A percentile compares a stretch with the other conserved stretches of the same genome.
Conservation (phyloP, 805 yeast species). For the Saccharomycopsis synnaedendra region DNA sequence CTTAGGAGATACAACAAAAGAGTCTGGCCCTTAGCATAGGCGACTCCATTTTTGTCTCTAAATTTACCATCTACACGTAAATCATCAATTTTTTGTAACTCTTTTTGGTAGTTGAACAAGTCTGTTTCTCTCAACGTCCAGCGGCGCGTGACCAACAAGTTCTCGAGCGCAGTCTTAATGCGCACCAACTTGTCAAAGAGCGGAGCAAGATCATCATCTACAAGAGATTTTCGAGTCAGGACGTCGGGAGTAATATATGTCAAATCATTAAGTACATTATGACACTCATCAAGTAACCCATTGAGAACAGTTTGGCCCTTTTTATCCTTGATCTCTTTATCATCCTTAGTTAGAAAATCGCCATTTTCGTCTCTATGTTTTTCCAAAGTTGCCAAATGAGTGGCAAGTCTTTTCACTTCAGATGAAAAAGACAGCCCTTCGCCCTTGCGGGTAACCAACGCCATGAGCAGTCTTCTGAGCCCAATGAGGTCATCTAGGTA, state of each 20-base stretch:
- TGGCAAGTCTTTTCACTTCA: background rate
- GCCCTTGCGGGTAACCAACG: constrained; percentile 30
- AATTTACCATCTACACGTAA: constrained; percentile 54
- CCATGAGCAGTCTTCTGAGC: constrained; percentile 51
- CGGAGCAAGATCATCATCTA: constrained; percentile 41
- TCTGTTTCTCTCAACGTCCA: constrained; percentile 98
- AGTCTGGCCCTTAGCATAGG: constrained; percentile 38
- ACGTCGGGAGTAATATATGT: constrained; percentile 29
- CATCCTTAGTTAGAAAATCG: constrained; percentile 26
- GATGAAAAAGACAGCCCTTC: constrained; percentile 12
- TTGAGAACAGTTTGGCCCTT: constrained; percentile 42
- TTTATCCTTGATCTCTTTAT: constrained; percentile 18
- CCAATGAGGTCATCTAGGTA: constrained; percentile 49
- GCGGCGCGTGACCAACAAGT: constrained; percentile 79
- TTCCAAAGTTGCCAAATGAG: constrained; percentile 30
- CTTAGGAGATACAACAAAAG: constrained; percentile 69
- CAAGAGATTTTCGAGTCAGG: constrained; percentile 20
- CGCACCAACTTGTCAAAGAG: constrained; percentile 53
- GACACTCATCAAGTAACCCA: constrained; percentile 77
- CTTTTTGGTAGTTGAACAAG: constrained; percentile 70
- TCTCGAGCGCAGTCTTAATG: constrained; percentile 66
- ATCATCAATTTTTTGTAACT: constrained; percentile 63
- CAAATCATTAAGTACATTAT: constrained; percentile 60
- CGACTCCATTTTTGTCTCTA: constrained; percentile 20
- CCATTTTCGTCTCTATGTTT: constrained; percentile 44